These are phyloP conservation scores for Draba incana DNA, from an alignment of 345 rosid genomes.

Conservation along the genomic window DNA sequence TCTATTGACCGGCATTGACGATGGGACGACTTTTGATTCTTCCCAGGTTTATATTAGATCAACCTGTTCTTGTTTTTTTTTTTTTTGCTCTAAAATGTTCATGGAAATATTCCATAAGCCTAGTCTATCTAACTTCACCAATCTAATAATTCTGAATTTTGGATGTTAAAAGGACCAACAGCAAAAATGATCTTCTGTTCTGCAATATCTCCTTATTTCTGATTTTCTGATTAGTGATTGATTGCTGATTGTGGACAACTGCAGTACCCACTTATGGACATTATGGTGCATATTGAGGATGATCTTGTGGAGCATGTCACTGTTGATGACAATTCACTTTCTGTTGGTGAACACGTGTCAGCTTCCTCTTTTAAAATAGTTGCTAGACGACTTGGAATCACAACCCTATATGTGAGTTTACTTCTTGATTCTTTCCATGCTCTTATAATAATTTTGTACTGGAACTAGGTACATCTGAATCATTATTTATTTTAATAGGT, in stretches of 20 bases:
- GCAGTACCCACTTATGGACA: slow-evolving; percentile 80
- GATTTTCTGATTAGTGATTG: slow-evolving; percentile 8
- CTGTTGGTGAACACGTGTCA: slow-evolving; percentile 48
- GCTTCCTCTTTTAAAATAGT: slow-evolving; percentile 57
- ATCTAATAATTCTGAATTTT: slow-evolving; percentile 18
- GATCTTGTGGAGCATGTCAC: slow-evolving; percentile 60
- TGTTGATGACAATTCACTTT: slow-evolving; percentile 44
- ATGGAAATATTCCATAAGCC: not conserved
- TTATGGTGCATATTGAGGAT: slow-evolving; percentile 76
- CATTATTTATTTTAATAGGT: slow-evolving; percentile 55
- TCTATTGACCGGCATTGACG: slow-evolving; percentile 69
- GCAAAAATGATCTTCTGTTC: not conserved
- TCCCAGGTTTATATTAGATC: slow-evolving; percentile 61
- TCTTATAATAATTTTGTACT: slow-evolving; percentile 22
- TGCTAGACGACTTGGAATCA: slow-evolving; percentile 76
- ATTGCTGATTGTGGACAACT: slow-evolving; percentile 32
- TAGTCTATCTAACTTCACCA: slow-evolving; percentile 21
- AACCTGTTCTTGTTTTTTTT: slow-evolving; percentile 11
- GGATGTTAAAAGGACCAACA: not conserved
- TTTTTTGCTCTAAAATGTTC: slow-evolving; percentile 9
- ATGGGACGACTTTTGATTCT: slow-evolving; percentile 72
- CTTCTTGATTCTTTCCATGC: slow-evolving; percentile 26
- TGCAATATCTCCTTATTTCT: not conserved
- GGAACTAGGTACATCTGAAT: slow-evolving; percentile 33
- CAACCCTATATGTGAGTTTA: slow-evolving; percentile 74